Evolutionary conservation across 495 filamentous ascomycete species (phyloP), one percentile per base, ranked within the genome.

Genomic region (Tuber aestivum): DNA sequence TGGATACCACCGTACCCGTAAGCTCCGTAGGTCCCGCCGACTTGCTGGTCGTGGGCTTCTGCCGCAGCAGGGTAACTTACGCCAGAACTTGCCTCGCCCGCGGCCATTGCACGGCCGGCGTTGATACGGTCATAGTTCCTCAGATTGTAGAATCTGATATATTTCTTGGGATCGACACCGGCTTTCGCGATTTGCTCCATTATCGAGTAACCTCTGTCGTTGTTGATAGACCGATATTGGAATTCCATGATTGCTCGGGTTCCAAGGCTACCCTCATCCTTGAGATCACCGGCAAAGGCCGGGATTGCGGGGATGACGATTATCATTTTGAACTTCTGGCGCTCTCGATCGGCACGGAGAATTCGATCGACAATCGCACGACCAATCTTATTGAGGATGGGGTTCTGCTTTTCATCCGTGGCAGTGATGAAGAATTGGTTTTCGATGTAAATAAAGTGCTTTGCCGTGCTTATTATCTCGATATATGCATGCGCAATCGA

Each of bases 371-470:
- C 93, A 72, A 98, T 95, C 12, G 93, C 92, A 40, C 89, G 90
- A 56, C 95, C 94, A 72, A 98, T 93, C 84, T 91, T 91, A 84
- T 98, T 98, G 80, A 88, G 87, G 20, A 98, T 91, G 0, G 94
- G 94, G 72, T 87, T 88, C 83, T 97, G 94, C 41, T 88, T 84
- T 69, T 92, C 87, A 23, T 87, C 87, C 1, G 94, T 96, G 4
- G 94, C 93, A 0, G 94, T 97, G 85, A 97, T 97, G 86, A 97
- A 97, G 87, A 97, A 97, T 83, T 97, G 94, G 80, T 97, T 97
- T 85, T 97, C 94, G 27, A 97, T 97, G 84, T 97, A 97, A 50
- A 97, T 84, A 79, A 93, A 97, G 83, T 97, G 92, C 83, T 91
- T 83, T 65, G 92, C 93, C 77, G 92, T 91, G 37, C 86, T 87